These are phyloP conservation scores for Trypanosoma avium DNA, from an alignment of 208 protist genomes.

Conservation along the genomic window DNA sequence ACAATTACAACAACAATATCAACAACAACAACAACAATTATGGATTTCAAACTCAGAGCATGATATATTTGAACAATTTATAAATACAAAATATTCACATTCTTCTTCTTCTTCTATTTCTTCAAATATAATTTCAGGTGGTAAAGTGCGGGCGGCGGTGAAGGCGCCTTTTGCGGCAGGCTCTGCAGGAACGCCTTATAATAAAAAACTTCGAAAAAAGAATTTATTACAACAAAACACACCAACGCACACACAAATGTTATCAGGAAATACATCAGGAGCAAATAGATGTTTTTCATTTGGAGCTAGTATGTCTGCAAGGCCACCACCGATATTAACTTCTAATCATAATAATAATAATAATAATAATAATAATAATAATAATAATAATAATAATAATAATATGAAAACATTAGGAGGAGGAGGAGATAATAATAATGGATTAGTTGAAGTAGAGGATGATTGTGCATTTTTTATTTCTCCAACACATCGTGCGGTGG, in stretches of 20 bases:
- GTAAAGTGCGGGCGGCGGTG: slow-evolving; percentile 13
- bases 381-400: not conserved
- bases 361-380: not conserved
- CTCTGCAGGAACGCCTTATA: slow-evolving; percentile 34
- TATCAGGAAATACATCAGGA: too few species aligned
- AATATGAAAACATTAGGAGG: not conserved
- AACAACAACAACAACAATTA: slow-evolving; percentile 9
- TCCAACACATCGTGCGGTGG: slow-evolving; percentile 71
- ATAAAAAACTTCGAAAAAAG: slow-evolving; percentile 69
- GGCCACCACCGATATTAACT: too few species aligned
- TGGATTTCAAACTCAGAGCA: slow-evolving; percentile 25
- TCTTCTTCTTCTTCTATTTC: not conserved
- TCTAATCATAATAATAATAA: too few species aligned
- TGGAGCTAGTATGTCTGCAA: too few species aligned
- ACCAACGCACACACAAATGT: not conserved
- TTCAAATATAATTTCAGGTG: too few species aligned
- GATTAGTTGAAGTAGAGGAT: not conserved
- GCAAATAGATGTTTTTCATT: too few species aligned
- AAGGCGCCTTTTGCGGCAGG: slow-evolving; percentile 25
- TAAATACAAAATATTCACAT: not conserved
- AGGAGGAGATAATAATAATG: not conserved
- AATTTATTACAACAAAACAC: slow-evolving; percentile 24
- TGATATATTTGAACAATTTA: slow-evolving; percentile 9
- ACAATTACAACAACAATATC: slow-evolving; percentile 9
- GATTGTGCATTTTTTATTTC: slow-evolving; percentile 73